Percentiles rank a stretch among this genome's conserved stretches.
phyloP scores from a whole-genome alignment of 306 rosid species.

The Begonia loranthoides region DNA sequence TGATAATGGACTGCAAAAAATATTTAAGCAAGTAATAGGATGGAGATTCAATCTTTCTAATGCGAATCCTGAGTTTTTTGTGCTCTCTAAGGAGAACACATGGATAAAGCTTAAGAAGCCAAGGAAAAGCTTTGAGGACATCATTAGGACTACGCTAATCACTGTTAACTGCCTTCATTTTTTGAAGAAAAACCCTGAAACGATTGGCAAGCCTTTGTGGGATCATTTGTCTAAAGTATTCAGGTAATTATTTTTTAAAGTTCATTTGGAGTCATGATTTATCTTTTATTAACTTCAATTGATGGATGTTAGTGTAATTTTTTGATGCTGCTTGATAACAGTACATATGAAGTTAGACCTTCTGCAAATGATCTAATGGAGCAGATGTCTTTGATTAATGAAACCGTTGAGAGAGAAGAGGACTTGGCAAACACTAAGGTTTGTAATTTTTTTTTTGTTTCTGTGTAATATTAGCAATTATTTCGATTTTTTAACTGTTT shows the following conservation, averaged over 20 bases:
- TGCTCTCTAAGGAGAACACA: constrained; percentile 39
- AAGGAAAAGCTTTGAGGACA: constrained; percentile 55
- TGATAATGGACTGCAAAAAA: constrained; percentile 56
- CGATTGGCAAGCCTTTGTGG: constrained; percentile 51
- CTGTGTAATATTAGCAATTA: constrained; percentile 5
- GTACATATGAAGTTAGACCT: constrained; percentile 28
- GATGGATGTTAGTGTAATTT: constrained; percentile 2
- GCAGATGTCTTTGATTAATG: constrained; percentile 21
- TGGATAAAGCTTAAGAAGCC: constrained; percentile 82
- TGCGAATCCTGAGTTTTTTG: constrained; percentile 48
- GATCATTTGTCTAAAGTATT: constrained; percentile 53
- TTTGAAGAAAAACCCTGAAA: constrained; percentile 41
- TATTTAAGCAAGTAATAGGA: constrained; percentile 45
- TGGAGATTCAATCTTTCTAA: constrained; percentile 68
- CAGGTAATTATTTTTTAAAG: constrained; percentile 25
- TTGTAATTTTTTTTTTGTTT: constrained; percentile 8
- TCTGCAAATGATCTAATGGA: constrained; percentile 28
- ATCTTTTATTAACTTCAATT: not conserved
- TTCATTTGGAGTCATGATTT: not conserved
- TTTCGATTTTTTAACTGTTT: not conserved
- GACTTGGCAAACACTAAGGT: constrained; percentile 52
- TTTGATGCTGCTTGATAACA: constrained; percentile 24
- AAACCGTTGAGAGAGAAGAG: constrained; percentile 25
- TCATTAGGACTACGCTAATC: constrained; percentile 42
- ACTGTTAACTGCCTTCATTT: constrained; percentile 51